Evolutionary conservation across 768 basidiomycete species (phyloP).

Genomic region (Psilocybe sp.): DNA sequence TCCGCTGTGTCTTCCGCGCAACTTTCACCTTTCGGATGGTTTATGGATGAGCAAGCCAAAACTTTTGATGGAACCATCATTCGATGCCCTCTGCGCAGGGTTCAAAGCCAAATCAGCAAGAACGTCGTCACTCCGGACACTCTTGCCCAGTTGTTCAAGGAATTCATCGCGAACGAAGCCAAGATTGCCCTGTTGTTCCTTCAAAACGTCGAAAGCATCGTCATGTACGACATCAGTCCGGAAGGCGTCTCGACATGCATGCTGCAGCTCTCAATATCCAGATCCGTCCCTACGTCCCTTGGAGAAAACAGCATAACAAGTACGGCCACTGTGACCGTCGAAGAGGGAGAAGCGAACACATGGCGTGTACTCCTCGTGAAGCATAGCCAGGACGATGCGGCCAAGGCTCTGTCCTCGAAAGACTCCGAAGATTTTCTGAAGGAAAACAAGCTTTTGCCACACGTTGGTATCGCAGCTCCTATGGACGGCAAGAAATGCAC

Average conservation of each 20-base stretch:
- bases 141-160: conserved; percentile 35
- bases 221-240: conserved; percentile 34
- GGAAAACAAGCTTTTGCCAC: conserved; percentile 39
- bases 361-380: conserved; percentile 35
- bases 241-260: conserved; percentile 17
- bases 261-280: conserved; percentile 15
- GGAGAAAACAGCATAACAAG: conserved; percentile 1
- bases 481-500: conserved; percentile 4
- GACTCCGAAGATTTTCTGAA: conserved; percentile 25
- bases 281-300: neutral
- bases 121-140: conserved; percentile 27
- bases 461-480: conserved; percentile 35
- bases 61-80: conserved; percentile 39
- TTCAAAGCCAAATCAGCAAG: conserved; percentile 30
- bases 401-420: conserved; percentile 20
- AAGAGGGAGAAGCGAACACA: conserved; percentile 3
- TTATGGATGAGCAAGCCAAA: conserved; percentile 15
- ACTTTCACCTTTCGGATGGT: conserved; percentile 27
- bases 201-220: conserved; percentile 34
- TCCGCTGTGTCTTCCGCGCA: conserved; percentile 25
- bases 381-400: conserved; percentile 23
- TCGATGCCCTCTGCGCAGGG: conserved; percentile 42
- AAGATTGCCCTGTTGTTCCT: conserved; percentile 41
- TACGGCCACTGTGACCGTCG: conserved; percentile 12
- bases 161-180: conserved; percentile 40